These are phyloP conservation scores for Petasospora fabianii DNA, from an alignment of 1,139 yeast species.

Conservation along the genomic window DNA sequence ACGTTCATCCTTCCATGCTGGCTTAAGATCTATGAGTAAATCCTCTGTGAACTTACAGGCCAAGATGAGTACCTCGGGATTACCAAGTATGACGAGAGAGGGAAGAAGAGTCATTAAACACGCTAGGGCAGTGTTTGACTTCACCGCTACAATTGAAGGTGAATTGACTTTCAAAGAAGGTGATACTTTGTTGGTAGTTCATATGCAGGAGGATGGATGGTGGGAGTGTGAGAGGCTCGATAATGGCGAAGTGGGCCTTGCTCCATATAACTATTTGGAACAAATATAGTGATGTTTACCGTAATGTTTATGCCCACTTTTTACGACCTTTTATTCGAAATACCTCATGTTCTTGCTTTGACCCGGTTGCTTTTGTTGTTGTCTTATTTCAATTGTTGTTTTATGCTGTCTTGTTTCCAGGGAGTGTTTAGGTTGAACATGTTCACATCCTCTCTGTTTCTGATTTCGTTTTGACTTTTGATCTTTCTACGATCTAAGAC, in stretches of 20 bases:
- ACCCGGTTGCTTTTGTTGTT: too few relatives aligned
- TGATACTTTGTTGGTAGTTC: conserved; percentile 66
- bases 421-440: not conserved
- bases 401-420: too few relatives aligned
- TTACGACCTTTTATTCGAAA: too few relatives aligned
- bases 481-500: too few relatives aligned
- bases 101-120: conserved; percentile 54
- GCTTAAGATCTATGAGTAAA: conserved; percentile 24
- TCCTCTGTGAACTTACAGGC: conserved; percentile 28
- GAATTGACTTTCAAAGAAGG: conserved; percentile 73
- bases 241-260: conserved; percentile 63
- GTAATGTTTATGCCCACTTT: too few relatives aligned
- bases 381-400: too few relatives aligned
- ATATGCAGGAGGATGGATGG: conserved; percentile 88
- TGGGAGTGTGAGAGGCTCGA: conserved; percentile 67
- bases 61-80: conserved; percentile 26
- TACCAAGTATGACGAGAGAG: conserved; percentile 38
- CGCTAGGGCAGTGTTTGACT: conserved; percentile 67
- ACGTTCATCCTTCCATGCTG: conserved; percentile 29
- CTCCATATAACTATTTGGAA: conserved; percentile 72
- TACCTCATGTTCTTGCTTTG: too few relatives aligned
- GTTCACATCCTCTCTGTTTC: not conserved
- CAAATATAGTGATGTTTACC: conserved; percentile 10
- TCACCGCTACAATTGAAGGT: conserved; percentile 74
- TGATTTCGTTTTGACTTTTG: not conserved